Evolutionary conservation across 1,139 yeast genomes (phyloP).

Genomic region (Yamadazyma friedrichii): DNA sequence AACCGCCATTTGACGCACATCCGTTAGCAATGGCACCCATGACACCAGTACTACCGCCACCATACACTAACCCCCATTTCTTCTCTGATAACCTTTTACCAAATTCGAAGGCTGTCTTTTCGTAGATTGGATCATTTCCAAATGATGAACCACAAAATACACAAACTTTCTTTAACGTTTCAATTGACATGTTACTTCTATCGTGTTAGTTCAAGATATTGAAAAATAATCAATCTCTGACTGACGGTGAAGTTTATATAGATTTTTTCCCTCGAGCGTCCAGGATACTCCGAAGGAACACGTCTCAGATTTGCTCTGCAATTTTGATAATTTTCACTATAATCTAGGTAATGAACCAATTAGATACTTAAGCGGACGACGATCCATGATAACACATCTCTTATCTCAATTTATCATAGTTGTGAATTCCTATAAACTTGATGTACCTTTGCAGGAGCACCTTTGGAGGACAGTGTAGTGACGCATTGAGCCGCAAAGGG

Average conservation of each 20-base stretch:
- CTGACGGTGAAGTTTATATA: background rate
- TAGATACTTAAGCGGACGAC: no score
- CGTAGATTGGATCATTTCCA: conserved; percentile 55
- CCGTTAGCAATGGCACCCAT: conserved; percentile 87
- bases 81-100: conserved; percentile 59
- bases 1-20: conserved; percentile 63
- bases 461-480: no score
- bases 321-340: background rate
- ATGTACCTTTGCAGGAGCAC: no score
- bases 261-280: background rate
- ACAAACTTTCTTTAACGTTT: conserved; percentile 41
- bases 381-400: no score
- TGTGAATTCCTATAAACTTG: no score
- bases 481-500: no score
- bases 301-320: background rate
- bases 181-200: conserved; percentile 1
- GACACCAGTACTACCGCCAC: conserved; percentile 86
- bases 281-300: conserved; percentile 2
- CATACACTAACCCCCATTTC: conserved; percentile 80
- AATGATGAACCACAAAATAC: conserved; percentile 86
- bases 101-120: conserved; percentile 54
- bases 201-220: no score
- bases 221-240: background rate
- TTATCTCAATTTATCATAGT: no score
- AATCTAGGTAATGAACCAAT: background rate